Evolutionary conservation across 2,329 filamentous ascomycete species (phyloP).

Genomic region (Thielaviopsis cerberus): DNA sequence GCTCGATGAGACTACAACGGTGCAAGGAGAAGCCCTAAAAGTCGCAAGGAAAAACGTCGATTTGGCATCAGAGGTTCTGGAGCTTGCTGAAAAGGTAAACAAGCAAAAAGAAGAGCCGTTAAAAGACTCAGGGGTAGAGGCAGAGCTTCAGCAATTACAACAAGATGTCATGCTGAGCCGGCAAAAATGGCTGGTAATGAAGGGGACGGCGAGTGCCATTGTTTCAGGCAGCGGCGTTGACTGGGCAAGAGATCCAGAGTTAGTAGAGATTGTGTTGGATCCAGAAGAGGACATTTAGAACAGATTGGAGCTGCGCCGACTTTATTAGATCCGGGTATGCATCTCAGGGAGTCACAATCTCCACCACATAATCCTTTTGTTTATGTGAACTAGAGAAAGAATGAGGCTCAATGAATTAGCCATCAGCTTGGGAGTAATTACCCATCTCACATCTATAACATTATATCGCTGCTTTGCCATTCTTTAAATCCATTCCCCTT

Average conservation of each 20-base stretch:
- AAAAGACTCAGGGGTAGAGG: constrained; percentile 30
- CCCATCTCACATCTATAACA: neutral
- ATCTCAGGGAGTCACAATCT: too few species aligned
- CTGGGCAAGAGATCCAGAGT: constrained; percentile 51
- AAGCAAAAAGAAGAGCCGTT: constrained; percentile 34
- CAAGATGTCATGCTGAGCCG: constrained; percentile 40
- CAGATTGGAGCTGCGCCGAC: too few species aligned
- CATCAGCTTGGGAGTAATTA: too few species aligned
- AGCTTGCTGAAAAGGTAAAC: constrained; percentile 39
- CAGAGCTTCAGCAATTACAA: constrained; percentile 41
- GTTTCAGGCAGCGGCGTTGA: constrained; percentile 68
- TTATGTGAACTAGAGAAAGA: too few species aligned
- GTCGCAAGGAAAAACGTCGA: constrained; percentile 41
- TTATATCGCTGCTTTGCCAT: constrained; percentile 1
- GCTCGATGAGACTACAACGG: constrained; percentile 32
- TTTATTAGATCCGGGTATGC: too few species aligned
- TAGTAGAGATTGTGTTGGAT: constrained; percentile 57
- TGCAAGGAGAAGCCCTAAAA: constrained; percentile 39
- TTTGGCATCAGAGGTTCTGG: constrained; percentile 43
- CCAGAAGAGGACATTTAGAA: constrained; percentile 26
- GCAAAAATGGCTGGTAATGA: constrained; percentile 54
- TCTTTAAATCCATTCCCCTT: constrained; percentile 28
- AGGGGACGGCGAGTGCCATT: constrained; percentile 59
- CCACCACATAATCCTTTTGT: too few species aligned
- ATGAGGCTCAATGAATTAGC: too few species aligned